Evolutionary conservation across 192 early-diverging fungal species (phyloP).

Genomic region (Backusella sp.): DNA sequence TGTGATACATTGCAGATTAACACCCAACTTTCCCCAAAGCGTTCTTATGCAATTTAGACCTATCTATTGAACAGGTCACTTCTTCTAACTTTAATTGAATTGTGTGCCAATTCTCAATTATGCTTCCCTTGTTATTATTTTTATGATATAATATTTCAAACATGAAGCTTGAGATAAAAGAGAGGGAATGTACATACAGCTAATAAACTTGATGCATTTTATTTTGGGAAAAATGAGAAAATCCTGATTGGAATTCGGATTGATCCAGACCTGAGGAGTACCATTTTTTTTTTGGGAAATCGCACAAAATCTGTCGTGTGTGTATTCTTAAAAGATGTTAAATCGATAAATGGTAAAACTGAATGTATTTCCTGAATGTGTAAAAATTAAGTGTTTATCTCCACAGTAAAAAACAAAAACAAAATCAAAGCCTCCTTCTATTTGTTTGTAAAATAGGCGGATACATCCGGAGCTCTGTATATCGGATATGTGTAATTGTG

Average conservation of each 20-base stretch:
- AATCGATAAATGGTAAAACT: neutral
- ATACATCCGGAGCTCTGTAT: conserved; percentile 1
- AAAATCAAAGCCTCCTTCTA: neutral
- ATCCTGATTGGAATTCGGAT: neutral
- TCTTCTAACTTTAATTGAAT: neutral
- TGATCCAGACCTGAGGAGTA: neutral
- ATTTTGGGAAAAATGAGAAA: neutral
- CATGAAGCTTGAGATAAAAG: neutral
- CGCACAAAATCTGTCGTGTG: neutral
- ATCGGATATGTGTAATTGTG: neutral
- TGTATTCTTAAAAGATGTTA: neutral
- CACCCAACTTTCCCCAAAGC: neutral
- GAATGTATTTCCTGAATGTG: neutral
- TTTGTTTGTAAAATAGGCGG: neutral
- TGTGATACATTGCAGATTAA: neutral
- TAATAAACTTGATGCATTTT: neutral
- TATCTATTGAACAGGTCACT: neutral
- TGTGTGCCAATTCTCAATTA: neutral
- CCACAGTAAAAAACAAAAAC: neutral
- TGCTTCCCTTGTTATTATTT: neutral
- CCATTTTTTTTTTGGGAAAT: neutral
- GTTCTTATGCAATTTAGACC: neutral
- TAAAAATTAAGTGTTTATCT: neutral
- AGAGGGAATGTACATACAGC: neutral
- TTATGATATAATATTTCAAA: neutral